These are phyloP conservation scores for Sporothrix globosa DNA, from an alignment of 2,329 filamentous ascomycete genomes.

Conservation along the genomic window DNA sequence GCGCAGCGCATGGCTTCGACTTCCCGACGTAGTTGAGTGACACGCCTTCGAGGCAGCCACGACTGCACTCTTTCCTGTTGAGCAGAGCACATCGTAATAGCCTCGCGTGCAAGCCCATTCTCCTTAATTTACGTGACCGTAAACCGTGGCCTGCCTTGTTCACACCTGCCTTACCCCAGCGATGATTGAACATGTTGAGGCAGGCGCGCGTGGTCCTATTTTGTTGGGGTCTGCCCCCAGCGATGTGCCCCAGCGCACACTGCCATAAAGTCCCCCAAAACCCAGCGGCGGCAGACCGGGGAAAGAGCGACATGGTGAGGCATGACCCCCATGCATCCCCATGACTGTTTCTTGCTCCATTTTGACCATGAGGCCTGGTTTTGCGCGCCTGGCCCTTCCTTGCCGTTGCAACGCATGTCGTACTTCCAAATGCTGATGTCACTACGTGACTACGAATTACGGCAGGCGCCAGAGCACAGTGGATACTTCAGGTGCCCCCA, in stretches of 20 bases:
- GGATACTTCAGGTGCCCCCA: constrained; percentile 5
- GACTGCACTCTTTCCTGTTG: neutral
- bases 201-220: constrained; percentile 17
- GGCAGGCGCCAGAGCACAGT: constrained; percentile 17
- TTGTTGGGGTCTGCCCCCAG: constrained; percentile 24
- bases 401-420: neutral
- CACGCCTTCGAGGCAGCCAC: neutral
- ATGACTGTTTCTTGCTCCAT: neutral
- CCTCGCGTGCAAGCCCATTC: neutral
- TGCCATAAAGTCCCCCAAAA: neutral
- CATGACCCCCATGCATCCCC: constrained; percentile 14
- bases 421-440: constrained; percentile 23
- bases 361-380: constrained; percentile 1
- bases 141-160: neutral
- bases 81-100: neutral
- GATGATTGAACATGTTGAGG: constrained; percentile 8
- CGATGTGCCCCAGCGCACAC: constrained; percentile 7
- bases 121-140: neutral
- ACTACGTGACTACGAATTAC: neutral
- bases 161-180: constrained; percentile 1
- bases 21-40: constrained; percentile 4
- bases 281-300: neutral
- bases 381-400: neutral
- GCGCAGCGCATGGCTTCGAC: constrained; percentile 3
- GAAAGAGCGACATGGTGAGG: neutral